Percentiles rank a stretch among this genome's conserved stretches.
phyloP scores from a whole-genome alignment of 108 stramenopile genomes.

The Cyclotella baltica region DNA sequence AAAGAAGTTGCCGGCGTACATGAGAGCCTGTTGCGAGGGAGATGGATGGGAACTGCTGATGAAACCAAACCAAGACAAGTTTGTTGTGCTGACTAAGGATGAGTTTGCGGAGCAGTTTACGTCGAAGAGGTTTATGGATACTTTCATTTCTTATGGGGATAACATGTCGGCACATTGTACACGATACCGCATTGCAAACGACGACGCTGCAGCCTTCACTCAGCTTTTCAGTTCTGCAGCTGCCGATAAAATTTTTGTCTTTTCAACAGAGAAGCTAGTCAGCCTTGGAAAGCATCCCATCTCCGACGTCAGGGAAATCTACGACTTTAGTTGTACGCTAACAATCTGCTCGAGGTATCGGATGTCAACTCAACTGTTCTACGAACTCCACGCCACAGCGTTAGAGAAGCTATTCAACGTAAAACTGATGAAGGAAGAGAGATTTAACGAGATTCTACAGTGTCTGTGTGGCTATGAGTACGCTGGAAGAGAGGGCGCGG shows the following conservation, averaged over 20 bases:
- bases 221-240: no score
- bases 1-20: no score
- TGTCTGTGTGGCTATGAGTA: no score
- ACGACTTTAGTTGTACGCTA: background rate
- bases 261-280: no score
- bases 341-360: background rate
- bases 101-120: slow-evolving; percentile 7
- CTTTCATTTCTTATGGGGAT: no score
- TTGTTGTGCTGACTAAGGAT: background rate
- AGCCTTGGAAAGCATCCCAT: no score
- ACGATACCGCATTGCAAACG: background rate
- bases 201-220: background rate
- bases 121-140: background rate
- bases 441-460: no score
- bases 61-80: background rate
- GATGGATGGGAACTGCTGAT: background rate
- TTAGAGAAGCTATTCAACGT: no score
- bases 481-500: background rate
- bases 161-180: background rate
- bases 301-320: background rate
- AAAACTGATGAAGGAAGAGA: no score
- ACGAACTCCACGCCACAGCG: no score
- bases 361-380: no score
- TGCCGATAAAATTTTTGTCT: background rate
- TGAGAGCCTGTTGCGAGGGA: background rate